Evolutionary conservation across 1,284 basidiomycete species (phyloP).

Genomic region (Ceratobasidium sp.): DNA sequence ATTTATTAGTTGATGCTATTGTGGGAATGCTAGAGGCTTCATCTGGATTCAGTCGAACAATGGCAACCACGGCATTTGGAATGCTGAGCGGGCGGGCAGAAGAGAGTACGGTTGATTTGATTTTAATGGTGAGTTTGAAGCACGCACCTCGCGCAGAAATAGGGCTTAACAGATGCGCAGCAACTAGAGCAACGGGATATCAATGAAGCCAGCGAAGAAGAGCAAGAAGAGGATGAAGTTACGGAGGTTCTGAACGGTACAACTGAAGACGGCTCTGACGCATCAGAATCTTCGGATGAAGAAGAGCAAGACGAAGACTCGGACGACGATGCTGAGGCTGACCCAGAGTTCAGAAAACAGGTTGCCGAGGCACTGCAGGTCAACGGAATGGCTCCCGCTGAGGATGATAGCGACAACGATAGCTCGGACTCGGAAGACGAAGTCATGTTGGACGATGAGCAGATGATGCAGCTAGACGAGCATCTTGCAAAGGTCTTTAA

Average conservation of each 20-base stretch:
- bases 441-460: slow-evolving; percentile 91
- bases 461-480: slow-evolving; percentile 96
- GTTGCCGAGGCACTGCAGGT: slow-evolving; percentile 82
- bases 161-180: slow-evolving; percentile 57
- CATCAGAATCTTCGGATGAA: slow-evolving; percentile 61
- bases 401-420: slow-evolving; percentile 53
- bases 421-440: slow-evolving; percentile 63
- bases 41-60: slow-evolving; percentile 81
- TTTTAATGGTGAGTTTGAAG: slow-evolving; percentile 74
- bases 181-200: slow-evolving; percentile 78
- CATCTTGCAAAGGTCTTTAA: slow-evolving; percentile 92
- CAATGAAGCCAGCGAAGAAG: slow-evolving; percentile 62
- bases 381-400: slow-evolving; percentile 71
- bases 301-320: slow-evolving; percentile 58
- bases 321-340: slow-evolving; percentile 60
- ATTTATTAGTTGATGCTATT: slow-evolving; percentile 86
- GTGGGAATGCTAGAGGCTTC: slow-evolving; percentile 90
- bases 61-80: slow-evolving; percentile 86
- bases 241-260: slow-evolving; percentile 48
- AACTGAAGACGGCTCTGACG: slow-evolving; percentile 50
- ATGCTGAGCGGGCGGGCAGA: slow-evolving; percentile 76
- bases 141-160: not conserved
- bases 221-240: slow-evolving; percentile 56
- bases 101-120: slow-evolving; percentile 81
- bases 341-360: slow-evolving; percentile 77